Conservation (phyloP, 352 stramenopile genomes). For the Plasmopara viticola region DNA sequence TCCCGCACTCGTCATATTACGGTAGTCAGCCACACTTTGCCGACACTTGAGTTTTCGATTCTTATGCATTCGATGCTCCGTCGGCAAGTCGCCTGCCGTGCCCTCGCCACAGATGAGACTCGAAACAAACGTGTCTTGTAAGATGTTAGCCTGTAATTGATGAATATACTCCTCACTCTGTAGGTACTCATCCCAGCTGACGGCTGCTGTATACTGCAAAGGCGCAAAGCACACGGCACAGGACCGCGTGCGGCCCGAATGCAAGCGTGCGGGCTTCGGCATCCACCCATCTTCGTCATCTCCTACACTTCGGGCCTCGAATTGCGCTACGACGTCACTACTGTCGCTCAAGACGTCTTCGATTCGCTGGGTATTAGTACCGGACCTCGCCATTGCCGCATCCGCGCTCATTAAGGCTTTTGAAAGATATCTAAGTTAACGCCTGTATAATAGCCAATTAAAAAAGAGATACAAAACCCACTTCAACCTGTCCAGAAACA, state of each 20-base stretch:
- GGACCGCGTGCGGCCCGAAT: conserved; percentile 70
- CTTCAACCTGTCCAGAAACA: conserved; percentile 9
- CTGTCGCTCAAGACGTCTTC: not conserved
- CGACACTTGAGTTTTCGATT: conserved; percentile 77
- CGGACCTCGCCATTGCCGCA: conserved; percentile 6
- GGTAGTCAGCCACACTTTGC: conserved; percentile 71
- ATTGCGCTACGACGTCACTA: conserved; percentile 3
- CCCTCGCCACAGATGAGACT: conserved; percentile 73
- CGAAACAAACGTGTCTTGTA: conserved; percentile 75
- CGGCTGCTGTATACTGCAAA: conserved; percentile 59
- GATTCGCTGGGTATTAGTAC: conserved; percentile 1
- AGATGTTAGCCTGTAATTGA: conserved; percentile 65
- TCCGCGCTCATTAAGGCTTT: not conserved
- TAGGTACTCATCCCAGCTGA: conserved; percentile 80
- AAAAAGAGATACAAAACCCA: not conserved
- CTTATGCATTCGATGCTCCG: conserved; percentile 82
- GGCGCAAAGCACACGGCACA: conserved; percentile 73
- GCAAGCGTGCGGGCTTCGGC: conserved; percentile 70
- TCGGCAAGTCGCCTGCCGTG: conserved; percentile 63
- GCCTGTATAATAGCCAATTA: conserved; percentile 5
- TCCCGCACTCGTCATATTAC: conserved; percentile 78
- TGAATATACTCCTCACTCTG: conserved; percentile 71
- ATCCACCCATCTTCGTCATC: conserved; percentile 78
- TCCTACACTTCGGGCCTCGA: conserved; percentile 14
- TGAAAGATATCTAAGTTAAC: too few species aligned